phyloP scores from a whole-genome alignment of 2,329 filamentous ascomycete species.

The Colletotrichum lini region DNA sequence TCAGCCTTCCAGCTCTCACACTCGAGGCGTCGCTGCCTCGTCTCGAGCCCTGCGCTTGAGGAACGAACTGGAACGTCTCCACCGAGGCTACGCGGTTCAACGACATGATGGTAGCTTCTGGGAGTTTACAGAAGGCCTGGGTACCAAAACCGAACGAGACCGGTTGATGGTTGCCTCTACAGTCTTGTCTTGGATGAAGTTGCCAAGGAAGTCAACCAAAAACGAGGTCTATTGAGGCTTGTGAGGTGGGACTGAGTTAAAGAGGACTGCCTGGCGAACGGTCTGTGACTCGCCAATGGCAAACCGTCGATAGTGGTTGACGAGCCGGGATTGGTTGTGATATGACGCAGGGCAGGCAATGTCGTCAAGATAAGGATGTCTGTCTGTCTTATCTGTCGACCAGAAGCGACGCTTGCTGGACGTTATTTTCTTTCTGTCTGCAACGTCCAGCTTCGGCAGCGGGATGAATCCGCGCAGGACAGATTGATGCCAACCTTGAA shows the following conservation, averaged over 20 bases:
- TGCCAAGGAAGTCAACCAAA: background rate
- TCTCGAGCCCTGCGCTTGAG: constrained; percentile 55
- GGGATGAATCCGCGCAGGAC: background rate
- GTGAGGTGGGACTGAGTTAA: background rate
- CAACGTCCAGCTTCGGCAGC: background rate
- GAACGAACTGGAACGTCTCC: constrained; percentile 64
- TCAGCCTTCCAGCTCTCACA: constrained; percentile 63
- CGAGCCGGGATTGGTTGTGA: background rate
- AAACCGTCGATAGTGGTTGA: constrained; percentile 5
- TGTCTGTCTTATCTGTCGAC: background rate
- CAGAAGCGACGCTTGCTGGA: background rate
- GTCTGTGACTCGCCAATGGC: constrained; percentile 17
- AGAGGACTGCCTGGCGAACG: background rate
- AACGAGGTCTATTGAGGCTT: background rate
- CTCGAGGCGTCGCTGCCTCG: constrained; percentile 62
- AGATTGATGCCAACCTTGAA: background rate
- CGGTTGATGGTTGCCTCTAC: background rate
- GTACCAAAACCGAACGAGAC: background rate
- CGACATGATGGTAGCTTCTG: constrained; percentile 58
- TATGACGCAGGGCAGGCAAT: constrained; percentile 5
- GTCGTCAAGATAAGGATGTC: background rate
- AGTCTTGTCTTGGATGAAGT: background rate
- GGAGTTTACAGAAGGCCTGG: background rate
- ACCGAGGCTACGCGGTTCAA: constrained; percentile 67
- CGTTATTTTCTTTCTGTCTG: background rate